These are phyloP conservation scores for Tolypocladium tundrense DNA, from an alignment of 2,329 filamentous ascomycete genomes.

Conservation along the genomic window DNA sequence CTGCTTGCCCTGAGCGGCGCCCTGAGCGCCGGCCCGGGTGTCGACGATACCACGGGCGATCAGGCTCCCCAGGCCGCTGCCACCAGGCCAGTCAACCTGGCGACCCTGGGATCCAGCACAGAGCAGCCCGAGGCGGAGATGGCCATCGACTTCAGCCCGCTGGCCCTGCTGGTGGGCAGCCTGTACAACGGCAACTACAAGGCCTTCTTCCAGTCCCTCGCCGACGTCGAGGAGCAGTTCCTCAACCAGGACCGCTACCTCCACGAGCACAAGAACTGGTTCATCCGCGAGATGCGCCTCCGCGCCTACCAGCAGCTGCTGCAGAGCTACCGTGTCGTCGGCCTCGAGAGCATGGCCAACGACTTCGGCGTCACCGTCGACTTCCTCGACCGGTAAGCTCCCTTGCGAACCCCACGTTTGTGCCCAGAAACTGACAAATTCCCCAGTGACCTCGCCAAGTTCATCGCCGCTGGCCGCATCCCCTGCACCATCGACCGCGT, in stretches of 20 bases:
- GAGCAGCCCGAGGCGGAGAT: conserved; percentile 71
- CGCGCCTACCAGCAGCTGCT: conserved; percentile 94
- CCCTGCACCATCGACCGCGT: conserved; percentile 97
- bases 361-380: conserved; percentile 97
- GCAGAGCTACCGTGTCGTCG: conserved; percentile 93
- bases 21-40: conserved; percentile 70
- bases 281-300: conserved; percentile 95
- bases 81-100: conserved; percentile 75
- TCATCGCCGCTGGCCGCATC: conserved; percentile 90
- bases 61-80: conserved; percentile 38
- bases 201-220: conserved; percentile 83
- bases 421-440: neutral
- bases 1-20: conserved; percentile 71
- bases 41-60: conserved; percentile 63
- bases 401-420: neutral
- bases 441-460: conserved; percentile 79
- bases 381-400: conserved; percentile 78
- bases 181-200: conserved; percentile 92
- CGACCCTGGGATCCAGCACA: conserved; percentile 62
- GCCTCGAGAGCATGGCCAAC: conserved; percentile 92
- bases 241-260: conserved; percentile 90
- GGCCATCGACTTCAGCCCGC: conserved; percentile 77
- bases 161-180: conserved; percentile 80
- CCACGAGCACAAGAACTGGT: conserved; percentile 93
- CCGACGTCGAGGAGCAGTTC: conserved; percentile 86